These are phyloP conservation scores for Calonectria crousiana DNA, from an alignment of 2,329 filamentous ascomycete genomes.

Conservation along the genomic window DNA sequence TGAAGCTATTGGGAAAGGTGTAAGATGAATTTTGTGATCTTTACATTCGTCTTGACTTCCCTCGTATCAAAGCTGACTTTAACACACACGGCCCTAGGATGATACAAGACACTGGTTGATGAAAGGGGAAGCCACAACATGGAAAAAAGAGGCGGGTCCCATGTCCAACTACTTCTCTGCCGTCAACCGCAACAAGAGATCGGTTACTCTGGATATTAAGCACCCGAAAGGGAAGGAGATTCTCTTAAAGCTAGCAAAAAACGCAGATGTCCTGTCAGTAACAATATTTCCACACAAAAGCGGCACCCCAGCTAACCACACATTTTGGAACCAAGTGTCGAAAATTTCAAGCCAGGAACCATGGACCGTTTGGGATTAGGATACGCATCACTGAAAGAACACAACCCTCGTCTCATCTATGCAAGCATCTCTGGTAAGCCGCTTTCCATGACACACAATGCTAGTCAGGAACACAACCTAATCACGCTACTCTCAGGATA, in stretches of 20 bases:
- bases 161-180: conserved; percentile 58
- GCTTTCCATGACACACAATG: neutral
- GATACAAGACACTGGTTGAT: conserved; percentile 36
- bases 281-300: neutral
- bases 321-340: conserved; percentile 42
- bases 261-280: conserved; percentile 52
- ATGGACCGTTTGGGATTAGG: conserved; percentile 55
- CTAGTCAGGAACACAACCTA: neutral
- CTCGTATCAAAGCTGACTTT: neutral
- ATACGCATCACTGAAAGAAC: conserved; percentile 50
- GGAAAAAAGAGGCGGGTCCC: conserved; percentile 37
- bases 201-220: conserved; percentile 51
- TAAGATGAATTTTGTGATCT: conserved; percentile 24
- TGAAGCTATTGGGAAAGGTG: conserved; percentile 43
- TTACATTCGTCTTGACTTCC: neutral
- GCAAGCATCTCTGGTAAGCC: conserved; percentile 53
- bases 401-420: conserved; percentile 55
- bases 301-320: neutral
- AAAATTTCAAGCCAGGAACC: conserved; percentile 58
- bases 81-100: conserved; percentile 19
- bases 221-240: conserved; percentile 44
- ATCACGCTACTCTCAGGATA: conserved; percentile 13
- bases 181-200: conserved; percentile 59
- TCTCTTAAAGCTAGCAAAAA: conserved; percentile 49
- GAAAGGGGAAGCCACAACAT: conserved; percentile 39